Base-by-base conservation (phyloP, 2,329 filamentous ascomycete genomes). In the Lojkania enalia region DNA sequence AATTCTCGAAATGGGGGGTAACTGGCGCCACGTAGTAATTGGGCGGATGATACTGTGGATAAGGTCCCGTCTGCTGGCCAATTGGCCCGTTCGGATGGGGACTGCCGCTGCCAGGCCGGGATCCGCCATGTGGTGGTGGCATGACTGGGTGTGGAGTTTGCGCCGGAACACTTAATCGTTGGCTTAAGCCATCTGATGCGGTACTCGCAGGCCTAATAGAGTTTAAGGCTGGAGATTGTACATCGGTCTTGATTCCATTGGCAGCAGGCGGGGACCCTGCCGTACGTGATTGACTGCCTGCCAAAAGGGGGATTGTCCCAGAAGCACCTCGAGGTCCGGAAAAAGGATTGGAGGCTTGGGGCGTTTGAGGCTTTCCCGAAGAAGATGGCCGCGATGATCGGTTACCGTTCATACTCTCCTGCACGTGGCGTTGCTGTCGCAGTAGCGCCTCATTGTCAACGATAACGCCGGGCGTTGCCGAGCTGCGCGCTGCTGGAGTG, bases 381-480 rank as follows among this genome's bases (percentile, higher is more conserved):
- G 64, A 61, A 6, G 51, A 48, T 20, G 62, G 57, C 14, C 60
- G 59, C 21, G 63, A 56, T n/a, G 55, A 56, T 19, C 52, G 53
- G 19, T 63, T 58, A 21, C 70, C 72, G 42, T 73, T 75, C 59
- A 77, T 73, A 46, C 76, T 77, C 32, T 78, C 72, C 51, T 73
- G 67, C 9, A 80, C 75, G 51, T 77, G 71, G 31, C 74, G 71
- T 56, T 77, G 74, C 57, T 81, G 79, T 29, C 78, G 71, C 49
- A 73, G 68, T 13, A 81, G 67, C 6, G 79, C 76, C 49, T 80
- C 79, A 31, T 68, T 76, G 60, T 83, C 79, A 32, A 81, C 73
- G 25, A 76, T 74, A 29, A 80, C 71, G 20, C 76, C 74, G 20
- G 76, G 71, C 7, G 74, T 73, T 12, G 63, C 59, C n/a, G 74